phyloP scores from a whole-genome alignment of 2,329 filamentous ascomycete genomes.

The Aspergillus texensis region DNA sequence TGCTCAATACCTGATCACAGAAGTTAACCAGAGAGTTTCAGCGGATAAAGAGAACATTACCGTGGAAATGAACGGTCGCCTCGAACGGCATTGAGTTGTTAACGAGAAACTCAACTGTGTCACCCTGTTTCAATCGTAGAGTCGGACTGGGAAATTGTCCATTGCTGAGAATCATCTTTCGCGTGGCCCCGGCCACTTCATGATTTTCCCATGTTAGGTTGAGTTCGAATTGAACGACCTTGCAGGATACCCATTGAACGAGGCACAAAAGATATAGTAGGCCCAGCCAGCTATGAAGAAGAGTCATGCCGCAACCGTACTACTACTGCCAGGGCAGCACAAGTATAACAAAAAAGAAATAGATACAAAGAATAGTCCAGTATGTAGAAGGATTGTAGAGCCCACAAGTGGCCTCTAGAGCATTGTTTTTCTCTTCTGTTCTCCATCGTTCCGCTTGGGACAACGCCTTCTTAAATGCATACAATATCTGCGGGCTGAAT shows the following conservation, averaged over 20 bases:
- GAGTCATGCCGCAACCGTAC: slow-evolving; percentile 2
- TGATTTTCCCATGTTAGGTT: slow-evolving; percentile 29
- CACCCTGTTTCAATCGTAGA: slow-evolving; percentile 30
- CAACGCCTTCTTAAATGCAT: background rate
- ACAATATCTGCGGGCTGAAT: background rate
- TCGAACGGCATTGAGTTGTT: slow-evolving; percentile 32
- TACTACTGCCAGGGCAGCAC: background rate
- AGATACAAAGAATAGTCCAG: background rate
- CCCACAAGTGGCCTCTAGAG: background rate
- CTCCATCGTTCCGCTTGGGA: background rate
- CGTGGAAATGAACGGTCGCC: slow-evolving; percentile 36
- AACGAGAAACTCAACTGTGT: slow-evolving; percentile 33
- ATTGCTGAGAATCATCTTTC: slow-evolving; percentile 31
- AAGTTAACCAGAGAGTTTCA: background rate
- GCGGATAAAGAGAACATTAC: slow-evolving; percentile 11
- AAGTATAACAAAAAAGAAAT: background rate
- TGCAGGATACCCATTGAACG: slow-evolving; percentile 12
- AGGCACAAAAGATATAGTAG: slow-evolving; percentile 12
- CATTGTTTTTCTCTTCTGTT: background rate
- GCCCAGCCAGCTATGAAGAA: slow-evolving; percentile 3
- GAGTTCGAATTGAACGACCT: slow-evolving; percentile 7
- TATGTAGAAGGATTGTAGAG: background rate
- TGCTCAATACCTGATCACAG: slow-evolving; percentile 39
- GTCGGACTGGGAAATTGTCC: slow-evolving; percentile 33
- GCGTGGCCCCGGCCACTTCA: slow-evolving; percentile 26